phyloP scores from a whole-genome alignment of 768 basidiomycete species.

The Russula earlei region DNA sequence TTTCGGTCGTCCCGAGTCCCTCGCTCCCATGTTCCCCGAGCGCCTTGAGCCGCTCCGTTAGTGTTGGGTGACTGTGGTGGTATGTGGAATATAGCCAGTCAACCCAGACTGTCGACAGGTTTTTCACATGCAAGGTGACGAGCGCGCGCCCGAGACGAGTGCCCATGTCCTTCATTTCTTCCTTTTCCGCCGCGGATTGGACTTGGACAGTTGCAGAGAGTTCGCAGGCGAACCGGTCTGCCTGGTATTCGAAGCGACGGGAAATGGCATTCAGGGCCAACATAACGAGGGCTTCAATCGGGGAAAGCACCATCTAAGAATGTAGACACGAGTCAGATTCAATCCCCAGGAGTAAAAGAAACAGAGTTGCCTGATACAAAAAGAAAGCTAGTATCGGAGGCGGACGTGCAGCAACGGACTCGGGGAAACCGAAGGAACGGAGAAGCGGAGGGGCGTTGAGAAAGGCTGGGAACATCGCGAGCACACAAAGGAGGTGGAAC shows the following conservation, averaged over 20 bases:
- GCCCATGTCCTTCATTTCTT: conserved; percentile 76
- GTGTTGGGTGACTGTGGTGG: conserved; percentile 91
- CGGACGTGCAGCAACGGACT: conserved; percentile 49
- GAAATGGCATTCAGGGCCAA: conserved; percentile 75
- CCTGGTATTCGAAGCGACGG: conserved; percentile 86
- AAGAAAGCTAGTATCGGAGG: conserved; percentile 83
- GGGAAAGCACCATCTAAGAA: conserved; percentile 67
- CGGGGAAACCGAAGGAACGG: conserved; percentile 71
- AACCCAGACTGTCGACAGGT: conserved; percentile 87
- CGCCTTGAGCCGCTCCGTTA: conserved; percentile 80
- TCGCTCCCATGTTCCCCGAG: conserved; percentile 40
- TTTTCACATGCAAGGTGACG: conserved; percentile 82
- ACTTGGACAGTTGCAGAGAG: conserved; percentile 31
- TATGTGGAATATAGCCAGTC: conserved; percentile 96
- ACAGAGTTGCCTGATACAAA: conserved; percentile 57
- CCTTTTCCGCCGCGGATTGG: conserved; percentile 32
- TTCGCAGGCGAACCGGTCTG: conserved; percentile 79
- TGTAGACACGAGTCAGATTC: not conserved
- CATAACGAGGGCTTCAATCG: conserved; percentile 63
- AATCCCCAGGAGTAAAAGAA: not conserved
- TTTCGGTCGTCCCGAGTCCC: conserved; percentile 13
- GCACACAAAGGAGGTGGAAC: conserved; percentile 77
- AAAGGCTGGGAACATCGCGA: conserved; percentile 86
- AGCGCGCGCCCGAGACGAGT: conserved; percentile 76
- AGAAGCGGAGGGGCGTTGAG: conserved; percentile 71